Percentiles rank a stretch among this genome's conserved stretches.
phyloP scores from a whole-genome alignment of 2,329 filamentous ascomycete genomes.

The Ophiosphaerella narmari region DNA sequence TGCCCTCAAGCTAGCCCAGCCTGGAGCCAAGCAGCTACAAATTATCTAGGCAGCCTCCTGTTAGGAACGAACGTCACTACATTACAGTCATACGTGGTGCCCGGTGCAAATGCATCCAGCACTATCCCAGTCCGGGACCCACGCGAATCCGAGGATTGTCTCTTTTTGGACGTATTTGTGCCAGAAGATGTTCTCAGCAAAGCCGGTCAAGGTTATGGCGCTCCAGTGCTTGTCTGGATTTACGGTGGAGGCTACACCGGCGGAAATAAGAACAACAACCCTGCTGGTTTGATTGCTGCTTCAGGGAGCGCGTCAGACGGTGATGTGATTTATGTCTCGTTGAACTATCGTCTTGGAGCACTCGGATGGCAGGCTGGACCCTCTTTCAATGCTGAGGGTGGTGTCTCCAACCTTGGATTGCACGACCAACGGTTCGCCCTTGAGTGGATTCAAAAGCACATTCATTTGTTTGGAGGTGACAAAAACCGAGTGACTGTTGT shows the following conservation, averaged over 20 bases:
- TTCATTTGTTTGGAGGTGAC: conserved; percentile 47
- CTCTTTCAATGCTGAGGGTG: conserved; percentile 40
- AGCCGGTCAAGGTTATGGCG: conserved; percentile 34
- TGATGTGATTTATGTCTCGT: conserved; percentile 51
- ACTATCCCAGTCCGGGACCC: conserved; percentile 28
- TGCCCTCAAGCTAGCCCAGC: conserved; percentile 46
- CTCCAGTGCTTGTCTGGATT: conserved; percentile 57
- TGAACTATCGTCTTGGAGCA: conserved; percentile 55
- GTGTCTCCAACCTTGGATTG: conserved; percentile 41
- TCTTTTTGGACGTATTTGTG: conserved; percentile 55
- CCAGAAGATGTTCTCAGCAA: conserved; percentile 47
- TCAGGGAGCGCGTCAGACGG: conserved; percentile 47
- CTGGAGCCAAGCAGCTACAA: conserved; percentile 48
- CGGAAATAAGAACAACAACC: conserved; percentile 49
- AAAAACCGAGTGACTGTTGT: conserved; percentile 44
- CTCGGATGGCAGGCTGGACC: conserved; percentile 44
- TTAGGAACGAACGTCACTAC: conserved; percentile 35
- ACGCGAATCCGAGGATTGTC: conserved; percentile 52
- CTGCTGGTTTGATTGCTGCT: conserved; percentile 49
- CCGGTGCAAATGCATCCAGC: conserved; percentile 31
- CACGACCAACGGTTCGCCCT: conserved; percentile 48
- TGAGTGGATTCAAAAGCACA: conserved; percentile 48
- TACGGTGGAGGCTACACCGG: conserved; percentile 55
- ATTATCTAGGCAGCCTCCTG: conserved; percentile 42
- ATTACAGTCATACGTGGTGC: conserved; percentile 29